A percentile compares a stretch with the other conserved stretches of the same genome.
Conservation (phyloP, 805 yeast species). For the Starmerella apis region DNA sequence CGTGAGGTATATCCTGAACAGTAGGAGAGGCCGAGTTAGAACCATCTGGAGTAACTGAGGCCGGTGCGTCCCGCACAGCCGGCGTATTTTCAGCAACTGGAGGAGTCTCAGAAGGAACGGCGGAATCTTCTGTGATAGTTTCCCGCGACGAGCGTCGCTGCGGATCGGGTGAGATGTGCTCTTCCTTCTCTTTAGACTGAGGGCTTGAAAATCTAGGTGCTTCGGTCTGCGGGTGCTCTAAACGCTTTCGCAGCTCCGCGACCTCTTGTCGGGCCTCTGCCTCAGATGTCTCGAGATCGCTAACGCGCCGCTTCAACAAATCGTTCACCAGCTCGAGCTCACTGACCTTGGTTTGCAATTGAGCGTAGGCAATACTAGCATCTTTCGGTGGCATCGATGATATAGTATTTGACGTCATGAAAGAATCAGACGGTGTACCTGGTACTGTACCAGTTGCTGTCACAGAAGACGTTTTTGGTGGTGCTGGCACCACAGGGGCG, state of each 20-base stretch:
- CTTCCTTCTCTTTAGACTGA: neutral
- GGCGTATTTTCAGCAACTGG: neutral
- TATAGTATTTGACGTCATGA: neutral
- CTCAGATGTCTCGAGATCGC: slow-evolving; percentile 56
- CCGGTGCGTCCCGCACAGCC: slow-evolving; percentile 7
- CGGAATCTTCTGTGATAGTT: neutral
- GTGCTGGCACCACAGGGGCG: neutral
- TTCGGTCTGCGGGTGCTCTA: neutral
- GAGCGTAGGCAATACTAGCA: slow-evolving; percentile 24
- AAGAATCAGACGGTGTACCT: neutral
- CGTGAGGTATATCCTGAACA: neutral
- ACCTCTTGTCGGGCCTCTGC: slow-evolving; percentile 28
- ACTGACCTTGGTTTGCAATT: slow-evolving; percentile 62
- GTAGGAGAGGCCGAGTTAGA: neutral
- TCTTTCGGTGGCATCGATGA: neutral
- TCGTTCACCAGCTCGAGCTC: slow-evolving; percentile 89
- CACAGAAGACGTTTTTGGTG: neutral
- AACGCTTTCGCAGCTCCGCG: slow-evolving; percentile 12
- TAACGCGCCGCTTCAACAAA: slow-evolving; percentile 67
- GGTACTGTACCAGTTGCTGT: neutral
- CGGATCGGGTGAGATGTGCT: neutral
- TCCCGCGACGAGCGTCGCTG: neutral
- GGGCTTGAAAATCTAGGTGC: neutral
- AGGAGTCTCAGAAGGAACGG: neutral
- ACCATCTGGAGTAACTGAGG: neutral